Conservation (phyloP, 345 rosid genomes). For the Eucalyptus grandis region DNA sequence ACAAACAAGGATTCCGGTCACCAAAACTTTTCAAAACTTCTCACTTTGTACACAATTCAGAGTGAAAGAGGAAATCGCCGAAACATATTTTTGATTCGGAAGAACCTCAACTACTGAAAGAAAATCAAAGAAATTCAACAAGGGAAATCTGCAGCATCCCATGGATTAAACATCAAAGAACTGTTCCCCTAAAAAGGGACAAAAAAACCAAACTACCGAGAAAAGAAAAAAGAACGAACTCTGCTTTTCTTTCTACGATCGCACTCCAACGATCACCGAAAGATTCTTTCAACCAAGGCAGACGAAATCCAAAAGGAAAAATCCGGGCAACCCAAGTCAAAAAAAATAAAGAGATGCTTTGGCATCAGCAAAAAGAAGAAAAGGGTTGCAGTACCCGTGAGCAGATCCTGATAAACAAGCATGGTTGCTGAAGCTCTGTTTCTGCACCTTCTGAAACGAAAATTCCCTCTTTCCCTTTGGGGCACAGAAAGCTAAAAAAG, state of each 20-base stretch:
- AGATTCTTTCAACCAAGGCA: neutral
- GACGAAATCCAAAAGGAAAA: neutral
- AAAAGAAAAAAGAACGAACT: neutral
- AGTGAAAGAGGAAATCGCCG: neutral
- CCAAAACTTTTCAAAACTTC: neutral
- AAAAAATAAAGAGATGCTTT: neutral
- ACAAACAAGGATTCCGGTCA: neutral
- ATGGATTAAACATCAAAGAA: neutral
- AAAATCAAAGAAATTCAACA: neutral
- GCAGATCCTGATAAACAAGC: slow-evolving; percentile 88
- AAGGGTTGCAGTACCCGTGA: slow-evolving; percentile 25
- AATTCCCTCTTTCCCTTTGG: neutral
- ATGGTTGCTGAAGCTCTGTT: slow-evolving; percentile 9
- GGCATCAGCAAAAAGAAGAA: neutral
- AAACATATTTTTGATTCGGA: neutral
- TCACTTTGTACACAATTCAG: neutral
- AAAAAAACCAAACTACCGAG: neutral
- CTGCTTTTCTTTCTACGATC: neutral
- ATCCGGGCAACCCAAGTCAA: neutral
- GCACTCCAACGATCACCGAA: neutral
- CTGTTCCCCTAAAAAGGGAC: neutral
- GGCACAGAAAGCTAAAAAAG: neutral
- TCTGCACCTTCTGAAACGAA: neutral
- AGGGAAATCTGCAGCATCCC: neutral
- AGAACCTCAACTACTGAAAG: neutral